Conservation (phyloP, 2,329 filamentous ascomycete genomes). For the Hortaea werneckii region DNA sequence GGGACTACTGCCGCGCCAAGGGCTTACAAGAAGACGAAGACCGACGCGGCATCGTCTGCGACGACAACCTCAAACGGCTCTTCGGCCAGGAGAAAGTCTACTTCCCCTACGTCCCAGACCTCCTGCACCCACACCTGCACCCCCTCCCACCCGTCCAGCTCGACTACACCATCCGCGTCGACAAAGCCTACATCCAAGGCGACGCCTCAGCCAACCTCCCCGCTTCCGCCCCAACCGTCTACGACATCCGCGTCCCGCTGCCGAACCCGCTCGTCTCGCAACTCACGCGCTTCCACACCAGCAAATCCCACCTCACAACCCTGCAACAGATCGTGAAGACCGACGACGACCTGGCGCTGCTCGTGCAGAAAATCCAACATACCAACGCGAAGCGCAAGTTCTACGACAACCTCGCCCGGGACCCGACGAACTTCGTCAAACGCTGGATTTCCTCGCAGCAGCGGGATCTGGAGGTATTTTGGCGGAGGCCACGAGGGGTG, state of each 20-base stretch:
- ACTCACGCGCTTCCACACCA: constrained; percentile 36
- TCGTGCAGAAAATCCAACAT: constrained; percentile 72
- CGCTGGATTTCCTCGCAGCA: constrained; percentile 89
- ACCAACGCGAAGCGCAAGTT: constrained; percentile 89
- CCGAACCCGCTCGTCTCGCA: constrained; percentile 73
- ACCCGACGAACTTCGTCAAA: constrained; percentile 74
- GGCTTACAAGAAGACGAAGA: constrained; percentile 90
- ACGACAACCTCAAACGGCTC: constrained; percentile 64
- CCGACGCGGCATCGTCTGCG: constrained; percentile 83
- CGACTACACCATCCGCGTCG: constrained; percentile 86
- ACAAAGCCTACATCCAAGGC: constrained; percentile 43
- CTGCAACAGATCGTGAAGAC: constrained; percentile 66
- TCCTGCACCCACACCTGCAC: constrained; percentile 61
- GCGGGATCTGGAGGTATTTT: constrained; percentile 81
- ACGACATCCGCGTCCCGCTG: constrained; percentile 74
- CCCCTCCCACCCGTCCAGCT: constrained; percentile 74
- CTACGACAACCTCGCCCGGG: constrained; percentile 64
- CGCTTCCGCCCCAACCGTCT: constrained; percentile 65
- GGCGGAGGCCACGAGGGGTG: constrained; percentile 61
- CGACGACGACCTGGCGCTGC: constrained; percentile 75
- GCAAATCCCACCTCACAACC: constrained; percentile 45
- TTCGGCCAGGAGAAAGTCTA: constrained; percentile 63
- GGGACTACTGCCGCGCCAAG: constrained; percentile 86
- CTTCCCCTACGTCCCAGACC: constrained; percentile 75
- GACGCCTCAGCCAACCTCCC: constrained; percentile 49